Conservation (phyloP, 2,329 filamentous ascomycete genomes). For the Botryotinia calthae region DNA sequence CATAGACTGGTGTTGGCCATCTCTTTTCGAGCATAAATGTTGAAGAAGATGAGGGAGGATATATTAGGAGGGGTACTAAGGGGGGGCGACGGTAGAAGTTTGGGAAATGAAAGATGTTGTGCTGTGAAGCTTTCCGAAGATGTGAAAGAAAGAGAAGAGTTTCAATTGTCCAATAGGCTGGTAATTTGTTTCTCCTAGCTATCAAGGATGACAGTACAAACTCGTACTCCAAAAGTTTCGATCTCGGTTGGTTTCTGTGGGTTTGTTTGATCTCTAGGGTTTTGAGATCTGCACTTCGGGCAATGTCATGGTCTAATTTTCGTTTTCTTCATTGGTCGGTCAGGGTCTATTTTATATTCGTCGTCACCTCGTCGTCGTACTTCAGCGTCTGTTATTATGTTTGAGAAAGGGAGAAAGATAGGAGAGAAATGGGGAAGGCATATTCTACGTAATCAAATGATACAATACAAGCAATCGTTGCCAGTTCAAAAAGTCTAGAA, state of each 20-base stretch:
- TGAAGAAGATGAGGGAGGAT: constrained; percentile 24
- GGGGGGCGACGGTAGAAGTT: constrained; percentile 23
- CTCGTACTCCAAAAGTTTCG: constrained; percentile 26
- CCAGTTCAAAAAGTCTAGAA: neutral
- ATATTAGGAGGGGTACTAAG: constrained; percentile 18
- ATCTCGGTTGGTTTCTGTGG: constrained; percentile 26
- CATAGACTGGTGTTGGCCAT: constrained; percentile 38
- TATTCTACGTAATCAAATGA: constrained; percentile 31
- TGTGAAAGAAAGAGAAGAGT: constrained; percentile 20
- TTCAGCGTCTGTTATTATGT: constrained; percentile 24
- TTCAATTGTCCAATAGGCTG: constrained; percentile 24
- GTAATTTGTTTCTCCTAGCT: constrained; percentile 31
- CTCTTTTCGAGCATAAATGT: constrained; percentile 33
- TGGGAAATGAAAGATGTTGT: constrained; percentile 31
- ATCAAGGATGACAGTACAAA: constrained; percentile 21
- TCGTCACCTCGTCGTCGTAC: constrained; percentile 22
- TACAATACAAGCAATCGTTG: constrained; percentile 17
- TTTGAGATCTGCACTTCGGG: constrained; percentile 27
- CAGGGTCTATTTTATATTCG: constrained; percentile 19
- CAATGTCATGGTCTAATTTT: constrained; percentile 30
- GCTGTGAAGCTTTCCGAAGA: constrained; percentile 32
- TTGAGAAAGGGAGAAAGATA: constrained; percentile 12
- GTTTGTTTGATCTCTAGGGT: constrained; percentile 22
- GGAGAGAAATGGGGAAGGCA: constrained; percentile 22
- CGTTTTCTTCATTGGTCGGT: constrained; percentile 20